A percentile compares a stretch with the other conserved stretches of the same genome.
Evolutionary conservation across 495 filamentous ascomycete genomes (phyloP).

Genomic region (Xylaria bambusicola): DNA sequence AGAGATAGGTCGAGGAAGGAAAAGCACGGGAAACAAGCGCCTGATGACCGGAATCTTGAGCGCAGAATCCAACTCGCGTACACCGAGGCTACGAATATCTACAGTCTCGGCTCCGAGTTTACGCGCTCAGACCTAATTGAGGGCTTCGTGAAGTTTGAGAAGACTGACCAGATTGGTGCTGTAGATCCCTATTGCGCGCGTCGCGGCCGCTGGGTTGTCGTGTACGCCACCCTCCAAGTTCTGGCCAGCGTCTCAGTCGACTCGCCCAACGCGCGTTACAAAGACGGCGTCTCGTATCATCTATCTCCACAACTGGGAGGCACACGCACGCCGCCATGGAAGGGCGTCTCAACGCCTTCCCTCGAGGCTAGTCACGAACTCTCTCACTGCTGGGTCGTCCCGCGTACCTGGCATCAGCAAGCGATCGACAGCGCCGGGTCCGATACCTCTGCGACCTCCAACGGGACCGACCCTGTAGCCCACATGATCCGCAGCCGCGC

Average conservation of each 20-base stretch:
- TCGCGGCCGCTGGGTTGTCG: constrained; percentile 69
- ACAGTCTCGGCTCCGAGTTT: constrained; percentile 58
- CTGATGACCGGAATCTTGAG: constrained; percentile 37
- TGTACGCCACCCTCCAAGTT: constrained; percentile 72
- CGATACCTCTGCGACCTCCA: constrained; percentile 25
- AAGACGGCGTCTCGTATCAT: constrained; percentile 63
- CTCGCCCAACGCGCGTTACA: constrained; percentile 59
- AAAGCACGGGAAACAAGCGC: constrained; percentile 26
- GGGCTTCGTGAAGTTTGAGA: constrained; percentile 65
- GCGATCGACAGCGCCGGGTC: constrained; percentile 36
- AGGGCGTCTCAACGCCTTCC: constrained; percentile 32
- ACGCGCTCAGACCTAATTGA: constrained; percentile 59
- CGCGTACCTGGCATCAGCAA: constrained; percentile 46
- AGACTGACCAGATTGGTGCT: constrained; percentile 49
- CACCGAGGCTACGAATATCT: constrained; percentile 69
- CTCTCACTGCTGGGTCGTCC: constrained; percentile 63
- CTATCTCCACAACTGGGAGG: constrained; percentile 60
- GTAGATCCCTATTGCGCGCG: constrained; percentile 61
- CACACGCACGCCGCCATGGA: constrained; percentile 62
- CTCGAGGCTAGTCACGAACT: constrained; percentile 58
- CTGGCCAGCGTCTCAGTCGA: constrained; percentile 70
- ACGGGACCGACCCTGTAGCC: constrained; percentile 24
- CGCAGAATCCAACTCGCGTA: constrained; percentile 61
- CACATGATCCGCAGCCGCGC: constrained; percentile 30
- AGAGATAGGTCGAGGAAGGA: constrained; percentile 41